A percentile compares a stretch with the other conserved stretches of the same genome.
These are phyloP conservation scores for Neofusicoccum kwambonambiense DNA, from an alignment of 2,329 filamentous ascomycete species.

Conservation along the genomic window DNA sequence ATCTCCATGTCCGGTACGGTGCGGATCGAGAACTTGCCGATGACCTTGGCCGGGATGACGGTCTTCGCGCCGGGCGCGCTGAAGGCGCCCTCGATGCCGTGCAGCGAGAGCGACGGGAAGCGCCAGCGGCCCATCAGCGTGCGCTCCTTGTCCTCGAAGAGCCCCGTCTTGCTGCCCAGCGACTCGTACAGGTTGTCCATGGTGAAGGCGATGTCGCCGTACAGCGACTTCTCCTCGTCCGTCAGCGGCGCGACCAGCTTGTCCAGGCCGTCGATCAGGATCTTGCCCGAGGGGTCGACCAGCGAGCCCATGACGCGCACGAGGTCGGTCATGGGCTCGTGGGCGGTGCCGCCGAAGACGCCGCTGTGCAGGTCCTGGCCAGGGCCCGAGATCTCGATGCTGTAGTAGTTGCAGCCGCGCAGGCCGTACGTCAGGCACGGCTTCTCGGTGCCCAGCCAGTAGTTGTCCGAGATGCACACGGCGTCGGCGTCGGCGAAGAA, in stretches of 20 bases:
- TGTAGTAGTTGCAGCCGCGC: constrained; percentile 97
- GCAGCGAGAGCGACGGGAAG: constrained; percentile 87
- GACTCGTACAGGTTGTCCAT: constrained; percentile 96
- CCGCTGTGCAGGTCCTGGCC: constrained; percentile 94
- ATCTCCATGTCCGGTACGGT: constrained; percentile 98
- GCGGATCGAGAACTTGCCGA: constrained; percentile 96
- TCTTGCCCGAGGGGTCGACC: constrained; percentile 88
- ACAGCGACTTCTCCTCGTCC: constrained; percentile 82
- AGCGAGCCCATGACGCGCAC: constrained; percentile 77
- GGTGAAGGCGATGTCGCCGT: constrained; percentile 85
- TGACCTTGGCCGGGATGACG: constrained; percentile 96
- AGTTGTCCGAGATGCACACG: constrained; percentile 98
- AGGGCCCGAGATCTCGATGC: constrained; percentile 83
- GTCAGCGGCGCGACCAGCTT: constrained; percentile 90
- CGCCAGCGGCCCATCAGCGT: constrained; percentile 97
- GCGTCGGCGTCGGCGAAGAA: constrained; percentile 96
- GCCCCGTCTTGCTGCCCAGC: constrained; percentile 82
- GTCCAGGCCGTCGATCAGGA: constrained; percentile 88
- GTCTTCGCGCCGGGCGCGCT: constrained; percentile 93
- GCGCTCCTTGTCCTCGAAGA: constrained; percentile 82
- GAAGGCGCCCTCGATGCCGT: constrained; percentile 94
- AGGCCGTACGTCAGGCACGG: constrained; percentile 97
- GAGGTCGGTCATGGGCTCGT: constrained; percentile 98
- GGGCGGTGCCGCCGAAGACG: constrained; percentile 92
- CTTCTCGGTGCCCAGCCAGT: constrained; percentile 99